phyloP scores from a whole-genome alignment of 2,329 filamentous ascomycete genomes.

The Lasiodiplodia sp. region DNA sequence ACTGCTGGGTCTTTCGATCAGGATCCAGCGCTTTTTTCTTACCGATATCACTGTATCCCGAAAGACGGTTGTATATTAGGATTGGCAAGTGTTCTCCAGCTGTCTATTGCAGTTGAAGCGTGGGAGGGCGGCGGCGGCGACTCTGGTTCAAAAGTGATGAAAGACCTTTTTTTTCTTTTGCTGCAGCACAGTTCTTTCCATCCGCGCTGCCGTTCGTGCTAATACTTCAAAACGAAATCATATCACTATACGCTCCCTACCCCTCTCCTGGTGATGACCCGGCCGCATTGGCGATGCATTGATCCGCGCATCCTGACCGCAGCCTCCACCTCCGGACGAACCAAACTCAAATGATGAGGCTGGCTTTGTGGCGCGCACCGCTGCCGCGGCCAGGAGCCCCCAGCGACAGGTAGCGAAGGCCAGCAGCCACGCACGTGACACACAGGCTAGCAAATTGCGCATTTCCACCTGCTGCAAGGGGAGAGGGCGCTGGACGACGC shows the following conservation, averaged over 20 bases:
- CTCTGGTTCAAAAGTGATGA: conserved; percentile 28
- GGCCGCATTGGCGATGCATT: conserved; percentile 14
- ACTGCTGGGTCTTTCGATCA: conserved; percentile 27
- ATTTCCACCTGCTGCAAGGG: conserved; percentile 26
- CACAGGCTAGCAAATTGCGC: conserved; percentile 20
- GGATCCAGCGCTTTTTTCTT: conserved; percentile 19
- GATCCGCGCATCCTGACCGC: conserved; percentile 3
- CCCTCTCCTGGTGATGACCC: conserved; percentile 1
- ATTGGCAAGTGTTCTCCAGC: conserved; percentile 27
- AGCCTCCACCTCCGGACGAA: background rate
- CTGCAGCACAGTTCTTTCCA: conserved; percentile 6
- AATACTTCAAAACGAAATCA: conserved; percentile 26
- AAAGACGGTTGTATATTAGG: conserved; percentile 31
- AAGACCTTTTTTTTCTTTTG: conserved; percentile 23
- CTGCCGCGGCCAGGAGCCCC: conserved; percentile 12
- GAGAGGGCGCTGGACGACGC: background rate
- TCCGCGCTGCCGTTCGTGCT: conserved; percentile 23
- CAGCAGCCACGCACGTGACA: conserved; percentile 15
- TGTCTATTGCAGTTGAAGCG: conserved; percentile 19
- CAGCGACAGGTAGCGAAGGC: conserved; percentile 12
- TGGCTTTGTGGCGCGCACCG: conserved; percentile 23
- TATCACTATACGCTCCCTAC: conserved; percentile 1
- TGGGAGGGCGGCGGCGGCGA: conserved; percentile 17
- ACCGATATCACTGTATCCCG: conserved; percentile 30
- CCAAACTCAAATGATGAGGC: conserved; percentile 24